These are phyloP conservation scores for Plasmodium blacklocki DNA, from an alignment of 169 alveolate genomes.

Conservation along the genomic window DNA sequence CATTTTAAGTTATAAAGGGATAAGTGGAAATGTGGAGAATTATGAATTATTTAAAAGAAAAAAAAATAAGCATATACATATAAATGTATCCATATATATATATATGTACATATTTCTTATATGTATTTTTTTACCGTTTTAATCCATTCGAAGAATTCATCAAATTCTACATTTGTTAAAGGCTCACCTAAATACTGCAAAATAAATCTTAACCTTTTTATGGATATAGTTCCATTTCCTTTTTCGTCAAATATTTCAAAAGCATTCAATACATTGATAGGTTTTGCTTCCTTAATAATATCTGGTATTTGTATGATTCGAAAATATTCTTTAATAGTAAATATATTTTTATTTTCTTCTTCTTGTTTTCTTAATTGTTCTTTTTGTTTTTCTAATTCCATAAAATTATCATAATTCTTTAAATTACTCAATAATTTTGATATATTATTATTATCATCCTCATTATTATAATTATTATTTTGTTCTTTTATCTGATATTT, in stretches of 20 bases:
- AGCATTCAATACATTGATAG: conserved; percentile 52
- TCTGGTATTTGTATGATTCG: conserved; percentile 69
- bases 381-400: conserved; percentile 69
- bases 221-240: conserved; percentile 71
- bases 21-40: too few relatives aligned
- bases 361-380: conserved; percentile 59
- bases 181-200: conserved; percentile 74
- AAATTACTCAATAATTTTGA: conserved; percentile 54
- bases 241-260: conserved; percentile 73
- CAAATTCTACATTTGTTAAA: conserved; percentile 57
- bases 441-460: conserved; percentile 39
- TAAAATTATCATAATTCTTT: conserved; percentile 66
- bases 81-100: background rate
- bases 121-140: conserved; percentile 30
- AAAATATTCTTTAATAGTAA: conserved; percentile 65
- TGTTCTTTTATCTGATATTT: background rate
- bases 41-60: too few relatives aligned
- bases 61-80: too few relatives aligned
- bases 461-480: background rate
- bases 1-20: too few relatives aligned
- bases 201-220: conserved; percentile 59
- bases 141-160: conserved; percentile 71
- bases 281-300: conserved; percentile 67
- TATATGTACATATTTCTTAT: background rate
- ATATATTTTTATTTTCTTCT: conserved; percentile 72